Conservation (phyloP, 2,329 filamentous ascomycete genomes). For the Talaromyces pinophilus region DNA sequence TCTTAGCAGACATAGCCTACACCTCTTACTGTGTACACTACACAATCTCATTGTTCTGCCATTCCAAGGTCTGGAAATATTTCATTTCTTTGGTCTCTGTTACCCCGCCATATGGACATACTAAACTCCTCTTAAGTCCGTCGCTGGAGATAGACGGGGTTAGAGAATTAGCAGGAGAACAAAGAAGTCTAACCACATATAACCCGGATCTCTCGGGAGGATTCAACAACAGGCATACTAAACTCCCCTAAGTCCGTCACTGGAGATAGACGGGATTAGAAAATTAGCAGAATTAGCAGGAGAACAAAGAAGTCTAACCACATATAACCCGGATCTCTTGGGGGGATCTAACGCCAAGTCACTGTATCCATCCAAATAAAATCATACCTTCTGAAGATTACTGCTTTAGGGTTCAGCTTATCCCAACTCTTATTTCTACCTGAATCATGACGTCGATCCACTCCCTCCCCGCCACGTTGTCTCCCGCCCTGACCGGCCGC, state of each 20-base stretch:
- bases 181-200: background rate
- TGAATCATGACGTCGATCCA: background rate
- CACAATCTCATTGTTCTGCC: background rate
- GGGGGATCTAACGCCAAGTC: background rate
- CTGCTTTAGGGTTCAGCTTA: background rate
- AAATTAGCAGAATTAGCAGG: background rate
- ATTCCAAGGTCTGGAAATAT: background rate
- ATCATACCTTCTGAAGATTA: background rate
- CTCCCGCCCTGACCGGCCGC: conserved; percentile 26
- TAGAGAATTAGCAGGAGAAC: background rate
- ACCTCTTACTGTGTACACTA: background rate
- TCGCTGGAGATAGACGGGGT: conserved; percentile 3
- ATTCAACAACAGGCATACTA: no score
- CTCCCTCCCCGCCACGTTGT: background rate
- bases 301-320: background rate
- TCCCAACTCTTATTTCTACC: background rate
- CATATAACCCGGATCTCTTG: background rate
- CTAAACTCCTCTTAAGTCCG: background rate
- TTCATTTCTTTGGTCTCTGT: background rate
- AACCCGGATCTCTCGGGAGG: background rate
- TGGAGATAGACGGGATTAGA: no score
- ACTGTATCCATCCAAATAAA: background rate
- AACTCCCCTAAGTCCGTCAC: no score
- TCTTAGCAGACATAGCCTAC: background rate
- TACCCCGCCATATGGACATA: background rate